Base-by-base conservation (phyloP, 169 alveolate genomes). In the Babesia sp. region DNA sequence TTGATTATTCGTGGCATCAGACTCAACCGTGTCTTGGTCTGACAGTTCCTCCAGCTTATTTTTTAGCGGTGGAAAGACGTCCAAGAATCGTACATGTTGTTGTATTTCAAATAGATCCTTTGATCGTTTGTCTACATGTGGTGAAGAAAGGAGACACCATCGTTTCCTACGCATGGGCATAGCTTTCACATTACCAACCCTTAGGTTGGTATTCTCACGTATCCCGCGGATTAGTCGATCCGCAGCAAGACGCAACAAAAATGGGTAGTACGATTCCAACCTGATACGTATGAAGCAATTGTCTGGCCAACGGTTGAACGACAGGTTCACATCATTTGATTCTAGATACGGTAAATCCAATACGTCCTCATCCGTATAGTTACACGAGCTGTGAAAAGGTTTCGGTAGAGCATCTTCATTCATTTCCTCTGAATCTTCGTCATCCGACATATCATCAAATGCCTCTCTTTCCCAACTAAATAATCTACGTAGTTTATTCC, bases 61-160 rank as follows among this genome's bases (percentile, higher is more conserved):
- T 14, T 41, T 53, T 7, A 37, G 72, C n/a, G 45, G 37, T 3
- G 87, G 87, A 61, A 79, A 67, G n/a, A 81, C 71, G 45, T 81
- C 89, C 39, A 81, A 57, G 36, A 71, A 45, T n/a, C 89, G 11
- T 28, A 66, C 80, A 50, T 81, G 89, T 66, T 73, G 69, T 58
- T 81, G 78, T 46, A 81, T 81, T 36, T 81, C 89, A 24, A 63
- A 61, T 29, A 71, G 59, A 37, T 81, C 89, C 75, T 81, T 81
- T 26, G 89, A 81, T 7, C 89, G 46, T 54, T 81, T 81, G 50
- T 81, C 89, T 24, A 81, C 68, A 45, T 57, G 73, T 24, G 89
- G 79, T 5, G 89, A 81, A 20, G 85, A 81, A 45, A 81, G 54
- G 34, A 68, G 53, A 24, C 84, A 72, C 84, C 84, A 81, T 3